phyloP scores from a whole-genome alignment of 1,284 basidiomycete genomes.

The Salmacisia buchloeana region DNA sequence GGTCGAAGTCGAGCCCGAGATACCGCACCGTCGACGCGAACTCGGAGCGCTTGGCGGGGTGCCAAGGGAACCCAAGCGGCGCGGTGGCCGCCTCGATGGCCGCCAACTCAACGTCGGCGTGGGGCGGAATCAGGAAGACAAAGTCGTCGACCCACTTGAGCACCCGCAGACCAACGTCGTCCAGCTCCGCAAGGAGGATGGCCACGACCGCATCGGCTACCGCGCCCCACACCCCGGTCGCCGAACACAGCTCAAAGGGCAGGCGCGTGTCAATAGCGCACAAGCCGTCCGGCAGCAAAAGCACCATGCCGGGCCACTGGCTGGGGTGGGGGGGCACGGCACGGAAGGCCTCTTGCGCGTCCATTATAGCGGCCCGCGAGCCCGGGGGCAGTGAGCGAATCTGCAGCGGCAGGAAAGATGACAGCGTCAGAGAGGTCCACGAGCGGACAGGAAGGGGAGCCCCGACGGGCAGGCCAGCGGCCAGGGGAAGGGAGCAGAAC shows the following conservation, averaged over 20 bases:
- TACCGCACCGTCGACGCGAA: background rate
- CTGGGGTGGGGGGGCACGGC: background rate
- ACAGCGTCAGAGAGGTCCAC: background rate
- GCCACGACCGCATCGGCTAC: background rate
- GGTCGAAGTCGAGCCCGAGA: background rate
- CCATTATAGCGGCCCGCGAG: background rate
- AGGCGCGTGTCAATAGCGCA: background rate
- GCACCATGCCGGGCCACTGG: background rate
- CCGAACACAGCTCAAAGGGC: background rate
- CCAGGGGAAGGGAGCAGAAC: background rate
- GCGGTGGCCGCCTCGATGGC: background rate
- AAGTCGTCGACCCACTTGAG: constrained; percentile 4
- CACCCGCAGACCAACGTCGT: background rate
- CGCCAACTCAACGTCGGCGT: background rate
- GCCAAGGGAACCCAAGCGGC: background rate
- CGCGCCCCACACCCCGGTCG: background rate
- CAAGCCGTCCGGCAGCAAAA: background rate
- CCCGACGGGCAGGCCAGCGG: background rate
- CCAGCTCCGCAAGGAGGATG: background rate
- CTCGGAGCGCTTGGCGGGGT: background rate
- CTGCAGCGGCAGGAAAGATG: background rate
- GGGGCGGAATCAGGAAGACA: background rate
- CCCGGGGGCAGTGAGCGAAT: background rate
- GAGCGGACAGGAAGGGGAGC: background rate
- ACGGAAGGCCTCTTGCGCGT: background rate